phyloP scores from a whole-genome alignment of 1,139 yeast genomes.

The Taphrina populina region DNA sequence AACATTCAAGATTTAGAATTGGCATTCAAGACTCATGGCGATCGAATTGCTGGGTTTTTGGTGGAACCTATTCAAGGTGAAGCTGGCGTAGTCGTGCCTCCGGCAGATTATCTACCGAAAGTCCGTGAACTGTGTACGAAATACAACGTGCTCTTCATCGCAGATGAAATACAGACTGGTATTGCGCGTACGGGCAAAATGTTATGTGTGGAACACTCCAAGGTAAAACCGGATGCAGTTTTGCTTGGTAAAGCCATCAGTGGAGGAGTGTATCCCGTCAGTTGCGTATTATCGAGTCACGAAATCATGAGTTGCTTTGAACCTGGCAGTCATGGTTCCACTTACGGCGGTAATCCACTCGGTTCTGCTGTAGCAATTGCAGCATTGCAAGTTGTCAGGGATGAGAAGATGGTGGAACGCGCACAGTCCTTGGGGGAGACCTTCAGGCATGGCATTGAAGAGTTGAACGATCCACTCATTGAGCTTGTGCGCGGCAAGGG shows the following conservation, averaged over 20 bases:
- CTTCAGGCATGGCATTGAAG: constrained; percentile 64
- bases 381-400: constrained; percentile 84
- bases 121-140: constrained; percentile 76
- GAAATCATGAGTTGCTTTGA: constrained; percentile 87
- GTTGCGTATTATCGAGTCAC: constrained; percentile 81
- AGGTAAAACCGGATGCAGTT: constrained; percentile 80
- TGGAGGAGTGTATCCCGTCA: constrained; percentile 92
- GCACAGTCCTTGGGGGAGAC: constrained; percentile 68
- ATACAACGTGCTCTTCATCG: constrained; percentile 81
- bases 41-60: constrained; percentile 83
- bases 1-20: constrained; percentile 79
- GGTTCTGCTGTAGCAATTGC: constrained; percentile 94
- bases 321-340: constrained; percentile 97
- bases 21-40: constrained; percentile 82
- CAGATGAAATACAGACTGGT: constrained; percentile 98
- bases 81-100: constrained; percentile 96
- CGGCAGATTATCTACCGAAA: constrained; percentile 59
- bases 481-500: constrained; percentile 94
- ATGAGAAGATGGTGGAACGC: constrained; percentile 81
- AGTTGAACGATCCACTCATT: constrained; percentile 63
- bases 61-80: constrained; percentile 98
- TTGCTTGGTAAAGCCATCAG: constrained; percentile 91
- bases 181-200: constrained; percentile 95
- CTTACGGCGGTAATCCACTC: constrained; percentile 97
- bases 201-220: constrained; percentile 85